Base-by-base conservation (phyloP, 192 early-diverging fungal species). In the Haplosporangium gracile region DNA sequence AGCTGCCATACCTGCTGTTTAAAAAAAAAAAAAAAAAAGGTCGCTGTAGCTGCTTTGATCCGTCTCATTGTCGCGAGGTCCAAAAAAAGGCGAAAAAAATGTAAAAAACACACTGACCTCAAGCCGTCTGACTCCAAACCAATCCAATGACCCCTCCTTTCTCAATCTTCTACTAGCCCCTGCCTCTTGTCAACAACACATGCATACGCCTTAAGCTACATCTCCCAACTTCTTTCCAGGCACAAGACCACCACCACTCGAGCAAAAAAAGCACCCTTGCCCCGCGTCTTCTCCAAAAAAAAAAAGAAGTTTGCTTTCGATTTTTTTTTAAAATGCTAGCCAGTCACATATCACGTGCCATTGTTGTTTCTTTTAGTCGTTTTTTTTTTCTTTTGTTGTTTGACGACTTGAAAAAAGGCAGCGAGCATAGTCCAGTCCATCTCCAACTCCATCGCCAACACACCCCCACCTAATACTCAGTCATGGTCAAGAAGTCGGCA, bases 341-440 rank as follows among this genome's bases (percentile, higher is more conserved):
- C 60, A 32, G 60, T 65, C 60, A 65, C 60, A 65, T 32, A 13
- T 65, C 60, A 65, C 60, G 26, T 65, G 60, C 7, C 29, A 65
- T 65, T 65, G 60, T 65, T 65, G 60, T 65, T 65, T 65, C 60
- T 65, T 57, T 65, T 65, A 29, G 60, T 65, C 60, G n/a, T 65
- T 65, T 65, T 65, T 65, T 65, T 65, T 65, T 29, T 18, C 20
- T 16, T 65, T 65, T 65, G 60, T 65, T 65, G 60, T 65, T 65
- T 65, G 60, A 29, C 60, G 60, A 65, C 26, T 65, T 32, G 26
- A 7, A 63, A 63, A 29, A 0, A 26, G 32, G 26, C 7, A n/a
- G 9, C 22, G 7, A 65, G 11, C 57, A 65, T 65, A 65, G 60
- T 65, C 60, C 26, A 65, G n/a, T 29, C 26, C 60, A 65, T 65